Conservation (phyloP, 1,284 basidiomycete species). For the Ustilago curta region DNA sequence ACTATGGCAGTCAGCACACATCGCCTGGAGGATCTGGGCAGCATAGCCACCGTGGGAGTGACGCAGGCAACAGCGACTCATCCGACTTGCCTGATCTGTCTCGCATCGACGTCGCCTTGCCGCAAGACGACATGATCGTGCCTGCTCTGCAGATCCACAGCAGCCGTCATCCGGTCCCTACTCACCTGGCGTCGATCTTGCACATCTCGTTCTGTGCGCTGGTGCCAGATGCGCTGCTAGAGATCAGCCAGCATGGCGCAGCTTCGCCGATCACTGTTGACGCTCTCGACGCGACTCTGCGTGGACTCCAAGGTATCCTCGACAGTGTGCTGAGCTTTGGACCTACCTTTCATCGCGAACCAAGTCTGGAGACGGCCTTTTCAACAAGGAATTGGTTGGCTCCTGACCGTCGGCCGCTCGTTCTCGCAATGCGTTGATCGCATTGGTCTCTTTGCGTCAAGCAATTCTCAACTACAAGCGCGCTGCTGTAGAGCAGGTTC, state of each 20-base stretch:
- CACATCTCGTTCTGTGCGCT: constrained; percentile 50
- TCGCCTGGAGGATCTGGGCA: constrained; percentile 19
- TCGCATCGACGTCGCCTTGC: constrained; percentile 25
- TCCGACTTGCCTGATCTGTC: constrained; percentile 9
- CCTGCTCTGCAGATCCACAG: constrained; percentile 49
- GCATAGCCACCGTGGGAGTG: constrained; percentile 29
- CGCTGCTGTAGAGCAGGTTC: not conserved
- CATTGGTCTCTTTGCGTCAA: not conserved
- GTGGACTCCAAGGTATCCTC: constrained; percentile 41
- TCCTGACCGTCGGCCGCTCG: constrained; percentile 32
- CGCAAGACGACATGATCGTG: constrained; percentile 49
- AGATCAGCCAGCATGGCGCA: constrained; percentile 41
- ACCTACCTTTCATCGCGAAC: constrained; percentile 39
- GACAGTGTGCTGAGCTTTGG: constrained; percentile 48
- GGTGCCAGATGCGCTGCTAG: constrained; percentile 45
- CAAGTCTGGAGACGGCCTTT: constrained; percentile 34
- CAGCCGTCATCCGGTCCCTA: constrained; percentile 48
- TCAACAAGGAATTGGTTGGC: constrained; percentile 48
- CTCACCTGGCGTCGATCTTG: constrained; percentile 29
- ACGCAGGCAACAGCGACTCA: constrained; percentile 17
- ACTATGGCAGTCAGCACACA: constrained; percentile 10
- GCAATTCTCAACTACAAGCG: not conserved
- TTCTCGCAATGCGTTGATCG: constrained; percentile 30
- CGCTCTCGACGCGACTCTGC: constrained; percentile 36
- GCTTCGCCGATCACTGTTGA: constrained; percentile 37